A percentile compares a stretch with the other conserved stretches of the same genome.
Evolutionary conservation across 371 early-diverging fungal species (phyloP).

Genomic region (Funneliformis caledonium): DNA sequence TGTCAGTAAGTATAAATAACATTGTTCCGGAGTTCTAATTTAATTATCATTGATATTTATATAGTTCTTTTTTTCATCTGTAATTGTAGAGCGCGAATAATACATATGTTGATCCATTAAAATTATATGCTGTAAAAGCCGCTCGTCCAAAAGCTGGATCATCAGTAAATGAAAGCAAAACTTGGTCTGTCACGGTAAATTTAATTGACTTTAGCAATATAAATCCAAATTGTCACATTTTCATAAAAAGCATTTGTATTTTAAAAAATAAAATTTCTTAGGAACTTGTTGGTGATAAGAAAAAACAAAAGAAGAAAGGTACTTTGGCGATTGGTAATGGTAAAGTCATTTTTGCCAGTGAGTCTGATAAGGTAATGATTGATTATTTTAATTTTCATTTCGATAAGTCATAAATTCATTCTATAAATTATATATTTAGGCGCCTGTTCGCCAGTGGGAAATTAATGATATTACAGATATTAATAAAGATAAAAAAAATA

Average conservation of each 20-base stretch:
- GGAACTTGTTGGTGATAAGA: conserved; percentile 62
- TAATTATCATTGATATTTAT: background rate
- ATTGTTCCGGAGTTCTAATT: background rate
- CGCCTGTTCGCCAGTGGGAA: conserved; percentile 69
- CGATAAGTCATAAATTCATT: background rate
- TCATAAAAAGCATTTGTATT: background rate
- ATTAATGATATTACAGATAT: conserved; percentile 65
- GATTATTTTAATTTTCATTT: background rate
- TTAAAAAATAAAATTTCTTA: background rate
- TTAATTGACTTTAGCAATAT: background rate
- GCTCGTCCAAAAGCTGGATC: conserved; percentile 25
- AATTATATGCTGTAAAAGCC: conserved; percentile 35
- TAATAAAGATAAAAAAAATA: conserved; percentile 63
- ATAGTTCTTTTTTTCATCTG: background rate
- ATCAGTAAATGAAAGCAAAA: conserved; percentile 9
- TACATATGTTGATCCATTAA: conserved; percentile 24
- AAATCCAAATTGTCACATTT: background rate
- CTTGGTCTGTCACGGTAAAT: conserved; percentile 38
- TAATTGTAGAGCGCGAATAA: conserved; percentile 26
- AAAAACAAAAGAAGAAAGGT: conserved; percentile 77
- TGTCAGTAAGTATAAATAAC: conserved; percentile 1
- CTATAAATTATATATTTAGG: conserved; percentile 40
- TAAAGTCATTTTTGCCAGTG: conserved; percentile 70
- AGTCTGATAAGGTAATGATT: conserved; percentile 64
- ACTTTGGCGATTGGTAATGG: conserved; percentile 71